Evolutionary conservation across 257 asterid genomes (phyloP), one percentile per base, ranked within the genome.

Genomic region (Ehretia macrophylla): DNA sequence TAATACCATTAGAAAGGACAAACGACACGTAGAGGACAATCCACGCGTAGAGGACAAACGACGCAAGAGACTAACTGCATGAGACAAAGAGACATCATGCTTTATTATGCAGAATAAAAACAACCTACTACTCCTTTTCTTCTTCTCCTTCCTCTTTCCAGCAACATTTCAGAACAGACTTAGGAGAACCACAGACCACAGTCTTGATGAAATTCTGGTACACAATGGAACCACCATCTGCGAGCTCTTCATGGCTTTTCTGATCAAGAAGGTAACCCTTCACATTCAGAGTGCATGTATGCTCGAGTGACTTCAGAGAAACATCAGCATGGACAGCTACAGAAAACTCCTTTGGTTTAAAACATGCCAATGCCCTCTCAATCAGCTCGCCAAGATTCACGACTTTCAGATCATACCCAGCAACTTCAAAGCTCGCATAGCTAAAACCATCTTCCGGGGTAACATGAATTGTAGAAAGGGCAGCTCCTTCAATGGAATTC

Each of bases 381-480:
- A 76, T 46, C 14, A 22, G 20, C 8, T 44, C 8, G 37, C n/a
- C 42, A 11, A 12, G 51, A 65, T 19, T 74, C 76, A 60, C 62
- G 65, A 21, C 67, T 23, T 52, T 70, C 45, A 82, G 58, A 66
- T 88, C 75, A 61, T 88, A 88, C 1, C 96, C 96, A 16, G 85
- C 85, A 13, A 92, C 89, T 70, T 88, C 96, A 66, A 88, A 88
- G 76, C 96, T 88, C 0, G 96, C 95, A 8, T 88, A 88, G 27
- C 95, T 88, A 58, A 88, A 88, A 35, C 96, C 96, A 42, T 88
- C 96, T 59, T 88, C 96, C 0, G 96, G 96, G 1, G 96, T 88
- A 32, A 88, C 80, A 53, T 88, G 96, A 48, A 88, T 88, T 37
- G 96, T 85, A 13, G 96, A 88, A 4, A 85, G 23, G 0, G 96